Conservation (phyloP, 2,329 filamentous ascomycete species). For the Trichoderma pleuroti region DNA sequence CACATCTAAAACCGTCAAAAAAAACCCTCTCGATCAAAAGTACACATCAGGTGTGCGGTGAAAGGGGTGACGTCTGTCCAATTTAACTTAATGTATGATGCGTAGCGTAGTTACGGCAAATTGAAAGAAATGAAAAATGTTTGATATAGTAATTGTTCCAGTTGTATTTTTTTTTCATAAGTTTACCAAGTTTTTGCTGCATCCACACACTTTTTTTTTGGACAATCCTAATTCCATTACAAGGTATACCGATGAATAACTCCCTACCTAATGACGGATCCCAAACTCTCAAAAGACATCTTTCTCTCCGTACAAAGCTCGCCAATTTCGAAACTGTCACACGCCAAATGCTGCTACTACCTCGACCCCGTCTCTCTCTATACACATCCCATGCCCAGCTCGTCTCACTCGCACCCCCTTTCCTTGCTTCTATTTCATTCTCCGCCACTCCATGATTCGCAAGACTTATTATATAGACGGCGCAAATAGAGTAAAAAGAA, state of each 20-base stretch:
- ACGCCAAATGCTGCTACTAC: conserved; percentile 7
- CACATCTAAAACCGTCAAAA: background rate
- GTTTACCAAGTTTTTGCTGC: background rate
- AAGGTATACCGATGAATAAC: conserved; percentile 34
- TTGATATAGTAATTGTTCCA: conserved; percentile 7
- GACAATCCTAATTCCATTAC: conserved; percentile 35
- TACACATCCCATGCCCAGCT: conserved; percentile 1
- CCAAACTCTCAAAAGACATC: conserved; percentile 21
- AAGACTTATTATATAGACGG: conserved; percentile 26
- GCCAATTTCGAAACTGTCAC: conserved; percentile 7
- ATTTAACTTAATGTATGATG: conserved; percentile 9
- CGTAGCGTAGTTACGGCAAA: background rate
- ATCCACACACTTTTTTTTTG: background rate
- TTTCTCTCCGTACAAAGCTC: conserved; percentile 1
- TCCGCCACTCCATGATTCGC: conserved; percentile 14
- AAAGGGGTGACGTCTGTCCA: background rate
- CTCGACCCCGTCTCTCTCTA: conserved; percentile 3
- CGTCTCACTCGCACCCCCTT: background rate
- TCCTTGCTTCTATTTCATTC: conserved; percentile 11
- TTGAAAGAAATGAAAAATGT: background rate
- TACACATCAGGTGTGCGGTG: background rate
- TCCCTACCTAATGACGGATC: conserved; percentile 25
- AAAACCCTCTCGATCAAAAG: background rate
- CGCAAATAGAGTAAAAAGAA: conserved; percentile 25
- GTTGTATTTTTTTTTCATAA: background rate